phyloP scores from a whole-genome alignment of 805 yeast genomes.

The Komagataella mondaviorum region DNA sequence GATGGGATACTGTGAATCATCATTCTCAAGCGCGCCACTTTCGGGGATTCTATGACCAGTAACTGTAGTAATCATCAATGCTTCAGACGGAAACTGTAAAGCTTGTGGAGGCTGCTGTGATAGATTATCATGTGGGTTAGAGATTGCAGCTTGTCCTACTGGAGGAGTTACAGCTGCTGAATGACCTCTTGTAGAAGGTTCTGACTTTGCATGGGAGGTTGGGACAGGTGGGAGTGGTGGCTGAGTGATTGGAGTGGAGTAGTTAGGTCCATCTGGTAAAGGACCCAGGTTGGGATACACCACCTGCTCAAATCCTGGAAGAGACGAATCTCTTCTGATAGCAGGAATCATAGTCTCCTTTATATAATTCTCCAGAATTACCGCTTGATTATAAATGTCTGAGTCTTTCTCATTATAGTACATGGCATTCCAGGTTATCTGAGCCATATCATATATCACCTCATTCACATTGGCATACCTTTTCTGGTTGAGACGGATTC shows the following conservation, averaged over 20 bases:
- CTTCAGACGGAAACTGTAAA: conserved; percentile 4
- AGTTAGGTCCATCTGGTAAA: conserved; percentile 33
- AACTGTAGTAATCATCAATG: conserved; percentile 4
- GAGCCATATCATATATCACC: conserved; percentile 67
- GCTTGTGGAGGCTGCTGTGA: conserved; percentile 2
- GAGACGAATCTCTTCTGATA: conserved; percentile 25
- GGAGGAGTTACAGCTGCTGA: conserved; percentile 3
- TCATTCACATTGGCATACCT: conserved; percentile 50
- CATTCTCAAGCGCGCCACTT: not conserved
- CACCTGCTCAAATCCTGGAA: conserved; percentile 22
- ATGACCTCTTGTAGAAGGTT: conserved; percentile 1
- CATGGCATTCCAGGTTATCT: conserved; percentile 84
- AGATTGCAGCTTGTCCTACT: conserved; percentile 3
- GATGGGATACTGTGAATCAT: not conserved
- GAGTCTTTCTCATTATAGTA: conserved; percentile 66
- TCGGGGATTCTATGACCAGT: not conserved
- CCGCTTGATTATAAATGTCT: conserved; percentile 55
- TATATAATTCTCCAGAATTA: conserved; percentile 38
- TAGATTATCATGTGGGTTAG: not conserved
- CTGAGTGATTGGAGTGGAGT: conserved; percentile 2
- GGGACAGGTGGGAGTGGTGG: not conserved
- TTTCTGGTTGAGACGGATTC: conserved; percentile 37
- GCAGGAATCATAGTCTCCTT: conserved; percentile 32
- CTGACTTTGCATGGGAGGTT: not conserved
- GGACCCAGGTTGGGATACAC: conserved; percentile 58